Evolutionary conservation across 2,329 filamentous ascomycete species (phyloP).

Genomic region (Epichloe bromicola): DNA sequence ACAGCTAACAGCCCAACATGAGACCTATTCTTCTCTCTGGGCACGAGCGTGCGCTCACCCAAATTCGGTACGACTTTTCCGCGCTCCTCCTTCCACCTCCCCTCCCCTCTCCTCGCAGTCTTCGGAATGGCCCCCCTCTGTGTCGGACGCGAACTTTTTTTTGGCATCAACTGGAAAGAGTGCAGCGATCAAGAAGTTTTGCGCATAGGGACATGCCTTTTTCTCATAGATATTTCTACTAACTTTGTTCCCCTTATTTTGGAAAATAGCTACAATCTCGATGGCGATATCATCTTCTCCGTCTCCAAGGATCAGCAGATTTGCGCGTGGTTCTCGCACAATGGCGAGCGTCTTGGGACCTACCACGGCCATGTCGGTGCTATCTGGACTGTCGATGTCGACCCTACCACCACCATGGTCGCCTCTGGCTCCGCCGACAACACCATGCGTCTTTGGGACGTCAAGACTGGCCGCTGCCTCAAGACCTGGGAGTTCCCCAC

Average conservation of each 20-base stretch:
- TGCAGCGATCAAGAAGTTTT: not conserved
- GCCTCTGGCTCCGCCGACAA: conserved; percentile 96
- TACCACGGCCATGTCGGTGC: conserved; percentile 96
- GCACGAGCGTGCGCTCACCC: conserved; percentile 92
- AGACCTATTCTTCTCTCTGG: conserved; percentile 91
- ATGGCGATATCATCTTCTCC: conserved; percentile 95
- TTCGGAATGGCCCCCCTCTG: not conserved
- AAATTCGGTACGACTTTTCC: conserved; percentile 57
- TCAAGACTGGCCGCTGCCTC: conserved; percentile 81
- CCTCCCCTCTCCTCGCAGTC: not conserved
- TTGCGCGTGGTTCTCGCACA: conserved; percentile 94
- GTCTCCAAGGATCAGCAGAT: conserved; percentile 93
- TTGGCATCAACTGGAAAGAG: not conserved
- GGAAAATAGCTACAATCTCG: conserved; percentile 61
- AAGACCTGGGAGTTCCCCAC: conserved; percentile 98
- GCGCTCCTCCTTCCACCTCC: not conserved
- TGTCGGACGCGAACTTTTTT: not conserved
- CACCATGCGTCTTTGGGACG: conserved; percentile 93
- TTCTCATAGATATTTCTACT: not conserved
- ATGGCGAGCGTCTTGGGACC: conserved; percentile 92
- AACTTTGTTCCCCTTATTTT: not conserved
- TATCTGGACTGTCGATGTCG: conserved; percentile 96
- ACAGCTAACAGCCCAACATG: conserved; percentile 48
- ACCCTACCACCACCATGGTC: conserved; percentile 81
- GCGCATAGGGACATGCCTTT: not conserved